phyloP scores from a whole-genome alignment of 768 basidiomycete species.

The Nidularia pulvinata region DNA sequence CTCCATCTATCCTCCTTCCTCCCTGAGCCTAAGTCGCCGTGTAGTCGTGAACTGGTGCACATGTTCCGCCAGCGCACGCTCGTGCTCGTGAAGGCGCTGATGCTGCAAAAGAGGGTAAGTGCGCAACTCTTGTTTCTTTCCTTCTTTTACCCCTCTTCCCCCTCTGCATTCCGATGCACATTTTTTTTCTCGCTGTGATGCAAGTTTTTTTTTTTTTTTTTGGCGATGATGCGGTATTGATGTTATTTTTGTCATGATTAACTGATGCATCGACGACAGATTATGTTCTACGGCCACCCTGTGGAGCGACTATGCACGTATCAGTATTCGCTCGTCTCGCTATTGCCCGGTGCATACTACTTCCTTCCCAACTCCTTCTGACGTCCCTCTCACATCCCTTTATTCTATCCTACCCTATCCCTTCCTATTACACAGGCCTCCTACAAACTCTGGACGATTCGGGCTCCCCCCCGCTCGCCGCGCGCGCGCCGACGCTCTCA shows the following conservation, averaged over 20 bases:
- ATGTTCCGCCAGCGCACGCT: slow-evolving; percentile 92
- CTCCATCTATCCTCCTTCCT: too few species aligned
- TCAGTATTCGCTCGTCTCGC: slow-evolving; percentile 95
- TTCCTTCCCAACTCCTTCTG: too few species aligned
- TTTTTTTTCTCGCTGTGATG: too few species aligned
- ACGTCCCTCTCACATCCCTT: neutral
- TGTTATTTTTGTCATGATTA: too few species aligned
- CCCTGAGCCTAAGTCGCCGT: neutral
- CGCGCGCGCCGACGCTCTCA: slow-evolving; percentile 52
- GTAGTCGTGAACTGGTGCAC: slow-evolving; percentile 88
- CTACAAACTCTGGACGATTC: slow-evolving; percentile 90
- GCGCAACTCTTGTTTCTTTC: neutral
- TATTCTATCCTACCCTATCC: neutral
- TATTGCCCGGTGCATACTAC: slow-evolving; percentile 73
- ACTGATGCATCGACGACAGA: slow-evolving; percentile 38
- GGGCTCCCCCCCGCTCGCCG: slow-evolving; percentile 82
- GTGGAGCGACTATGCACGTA: slow-evolving; percentile 96
- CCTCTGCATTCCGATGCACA: too few species aligned
- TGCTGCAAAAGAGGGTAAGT: slow-evolving; percentile 88
- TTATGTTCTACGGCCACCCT: slow-evolving; percentile 96
- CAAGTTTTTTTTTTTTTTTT: too few species aligned
- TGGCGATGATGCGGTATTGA: too few species aligned
- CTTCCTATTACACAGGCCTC: slow-evolving; percentile 27
- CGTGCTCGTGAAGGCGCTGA: slow-evolving; percentile 91
- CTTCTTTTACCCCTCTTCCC: neutral